phyloP scores from a whole-genome alignment of 2,329 filamentous ascomycete genomes.

The Colletotrichum karsti region DNA sequence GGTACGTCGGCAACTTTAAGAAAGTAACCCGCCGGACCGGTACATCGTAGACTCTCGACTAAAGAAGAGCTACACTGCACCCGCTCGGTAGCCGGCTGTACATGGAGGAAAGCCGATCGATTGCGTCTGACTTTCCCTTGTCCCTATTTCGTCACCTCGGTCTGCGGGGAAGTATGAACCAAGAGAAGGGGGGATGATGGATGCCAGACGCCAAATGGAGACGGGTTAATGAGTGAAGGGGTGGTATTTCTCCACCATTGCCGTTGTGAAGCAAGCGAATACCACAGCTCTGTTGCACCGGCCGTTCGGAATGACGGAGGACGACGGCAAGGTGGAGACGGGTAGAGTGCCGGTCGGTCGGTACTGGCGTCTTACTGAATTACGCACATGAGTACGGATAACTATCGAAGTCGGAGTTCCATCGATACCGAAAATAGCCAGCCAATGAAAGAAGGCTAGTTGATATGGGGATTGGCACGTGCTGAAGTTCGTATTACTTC shows the following conservation, averaged over 20 bases:
- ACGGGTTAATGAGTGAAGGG: not conserved
- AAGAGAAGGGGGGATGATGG: too few relatives aligned
- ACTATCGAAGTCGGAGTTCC: not conserved
- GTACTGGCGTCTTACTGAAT: not conserved
- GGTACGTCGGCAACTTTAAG: too few relatives aligned
- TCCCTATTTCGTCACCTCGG: not conserved
- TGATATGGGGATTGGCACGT: constrained; percentile 8
- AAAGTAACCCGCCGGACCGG: not conserved
- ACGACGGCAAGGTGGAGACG: not conserved
- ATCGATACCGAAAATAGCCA: constrained; percentile 20
- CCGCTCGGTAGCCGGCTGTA: not conserved
- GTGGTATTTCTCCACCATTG: not conserved
- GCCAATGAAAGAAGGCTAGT: not conserved
- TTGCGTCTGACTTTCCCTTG: not conserved
- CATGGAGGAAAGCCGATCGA: not conserved
- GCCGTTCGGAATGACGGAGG: not conserved
- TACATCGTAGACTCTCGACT: too few relatives aligned
- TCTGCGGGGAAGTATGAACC: not conserved
- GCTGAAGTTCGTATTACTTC: constrained; percentile 19
- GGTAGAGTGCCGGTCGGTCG: not conserved
- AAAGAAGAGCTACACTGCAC: not conserved
- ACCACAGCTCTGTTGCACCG: not conserved
- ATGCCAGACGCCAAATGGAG: not conserved
- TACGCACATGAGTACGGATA: not conserved
- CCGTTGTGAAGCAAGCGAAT: not conserved